Conservation (phyloP, 305 asterid species). For the Fraxinus velutina region DNA sequence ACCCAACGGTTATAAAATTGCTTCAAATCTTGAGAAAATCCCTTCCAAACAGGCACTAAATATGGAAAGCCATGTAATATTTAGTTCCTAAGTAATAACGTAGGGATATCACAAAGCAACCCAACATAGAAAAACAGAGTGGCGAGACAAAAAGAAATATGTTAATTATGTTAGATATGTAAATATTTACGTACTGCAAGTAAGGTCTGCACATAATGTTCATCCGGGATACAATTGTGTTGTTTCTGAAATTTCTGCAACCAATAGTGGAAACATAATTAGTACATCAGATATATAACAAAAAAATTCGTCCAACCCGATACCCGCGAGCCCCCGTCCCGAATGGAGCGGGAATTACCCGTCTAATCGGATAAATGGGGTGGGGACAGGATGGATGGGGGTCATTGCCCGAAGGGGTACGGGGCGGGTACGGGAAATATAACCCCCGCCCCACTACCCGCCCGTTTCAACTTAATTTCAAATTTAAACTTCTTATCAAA, state of each 20-base stretch:
- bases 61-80: constrained; percentile 1
- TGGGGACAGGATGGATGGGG: not conserved
- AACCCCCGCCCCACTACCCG: not conserved
- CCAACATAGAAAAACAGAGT: not conserved
- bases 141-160: not conserved
- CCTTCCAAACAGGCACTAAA: not conserved
- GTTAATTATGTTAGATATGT: not conserved
- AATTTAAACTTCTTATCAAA: not conserved
- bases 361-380: not conserved
- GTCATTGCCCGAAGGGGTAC: not conserved
- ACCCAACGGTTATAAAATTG: too few relatives aligned
- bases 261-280: constrained; percentile 16
- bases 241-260: constrained; percentile 93
- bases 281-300: not conserved
- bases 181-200: constrained; percentile 58
- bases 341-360: not conserved
- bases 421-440: too few relatives aligned
- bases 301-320: not conserved
- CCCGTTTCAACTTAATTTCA: not conserved
- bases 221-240: constrained; percentile 97
- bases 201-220: constrained; percentile 88
- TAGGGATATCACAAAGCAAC: not conserved
- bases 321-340: not conserved
- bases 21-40: too few relatives aligned
- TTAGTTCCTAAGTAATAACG: not conserved